These are phyloP conservation scores for Penicillium tannophilum DNA, from an alignment of 495 filamentous ascomycete species.

Conservation along the genomic window DNA sequence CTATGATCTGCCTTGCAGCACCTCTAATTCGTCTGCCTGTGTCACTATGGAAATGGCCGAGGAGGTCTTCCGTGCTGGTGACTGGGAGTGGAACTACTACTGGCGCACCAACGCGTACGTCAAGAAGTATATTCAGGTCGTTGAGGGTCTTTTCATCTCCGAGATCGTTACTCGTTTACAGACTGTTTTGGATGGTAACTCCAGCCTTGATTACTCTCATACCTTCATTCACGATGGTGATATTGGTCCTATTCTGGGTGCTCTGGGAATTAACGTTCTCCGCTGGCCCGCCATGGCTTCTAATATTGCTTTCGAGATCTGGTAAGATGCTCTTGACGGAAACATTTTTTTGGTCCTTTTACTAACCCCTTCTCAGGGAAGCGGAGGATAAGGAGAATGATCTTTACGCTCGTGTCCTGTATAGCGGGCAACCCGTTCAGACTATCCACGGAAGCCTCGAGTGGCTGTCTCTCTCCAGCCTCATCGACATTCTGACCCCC, in stretches of 20 bases:
- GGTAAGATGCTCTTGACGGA: slow-evolving; percentile 27
- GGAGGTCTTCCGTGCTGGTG: slow-evolving; percentile 46
- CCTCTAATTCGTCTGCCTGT: slow-evolving; percentile 32
- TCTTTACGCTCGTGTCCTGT: slow-evolving; percentile 42
- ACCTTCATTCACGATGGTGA: slow-evolving; percentile 35
- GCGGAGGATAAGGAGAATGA: slow-evolving; percentile 6
- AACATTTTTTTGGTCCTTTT: neutral
- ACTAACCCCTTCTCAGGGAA: slow-evolving; percentile 20
- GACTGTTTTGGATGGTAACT: slow-evolving; percentile 27
- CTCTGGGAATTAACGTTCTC: slow-evolving; percentile 27
- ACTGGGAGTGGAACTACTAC: slow-evolving; percentile 51
- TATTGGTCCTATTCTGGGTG: slow-evolving; percentile 32
- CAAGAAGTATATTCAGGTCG: slow-evolving; percentile 40
- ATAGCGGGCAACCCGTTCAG: slow-evolving; percentile 35
- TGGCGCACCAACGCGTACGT: slow-evolving; percentile 42
- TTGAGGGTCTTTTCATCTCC: slow-evolving; percentile 44
- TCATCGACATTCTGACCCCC: slow-evolving; percentile 18
- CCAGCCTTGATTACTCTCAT: slow-evolving; percentile 35
- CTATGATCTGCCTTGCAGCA: slow-evolving; percentile 39
- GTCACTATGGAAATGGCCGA: slow-evolving; percentile 37
- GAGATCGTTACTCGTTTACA: slow-evolving; percentile 42
- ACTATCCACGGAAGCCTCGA: slow-evolving; percentile 21
- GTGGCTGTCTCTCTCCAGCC: slow-evolving; percentile 15
- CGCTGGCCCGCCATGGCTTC: slow-evolving; percentile 24
- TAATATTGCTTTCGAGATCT: slow-evolving; percentile 20